Evolutionary conservation across 805 yeast species (phyloP).

Genomic region (Saccharomycopsis sp.): DNA sequence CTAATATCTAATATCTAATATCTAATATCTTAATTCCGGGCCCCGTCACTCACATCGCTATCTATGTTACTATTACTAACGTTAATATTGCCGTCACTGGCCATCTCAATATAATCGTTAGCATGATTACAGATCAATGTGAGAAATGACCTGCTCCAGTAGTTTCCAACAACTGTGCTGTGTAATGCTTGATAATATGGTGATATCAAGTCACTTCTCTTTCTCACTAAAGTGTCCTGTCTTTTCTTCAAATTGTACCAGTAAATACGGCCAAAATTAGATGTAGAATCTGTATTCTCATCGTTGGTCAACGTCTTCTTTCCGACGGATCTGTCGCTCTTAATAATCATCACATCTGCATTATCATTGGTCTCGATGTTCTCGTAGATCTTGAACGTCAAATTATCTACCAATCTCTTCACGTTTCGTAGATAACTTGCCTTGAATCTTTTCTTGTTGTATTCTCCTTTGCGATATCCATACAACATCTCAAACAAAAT

Average conservation of each 20-base stretch:
- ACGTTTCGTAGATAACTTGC: slow-evolving; percentile 13
- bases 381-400: slow-evolving; percentile 20
- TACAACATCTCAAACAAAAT: slow-evolving; percentile 13
- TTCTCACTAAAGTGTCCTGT: slow-evolving; percentile 8
- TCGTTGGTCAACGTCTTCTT: not conserved
- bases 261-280: slow-evolving; percentile 29
- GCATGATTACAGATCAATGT: slow-evolving; percentile 1
- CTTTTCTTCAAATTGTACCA: slow-evolving; percentile 30
- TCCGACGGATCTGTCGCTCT: slow-evolving; percentile 15
- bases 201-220: not conserved
- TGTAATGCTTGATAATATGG: not conserved
- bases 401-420: slow-evolving; percentile 2
- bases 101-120: not conserved
- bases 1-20: too few species aligned
- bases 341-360: slow-evolving; percentile 26
- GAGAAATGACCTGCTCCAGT: not conserved
- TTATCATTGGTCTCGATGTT: slow-evolving; percentile 24
- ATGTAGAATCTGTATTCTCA: slow-evolving; percentile 25
- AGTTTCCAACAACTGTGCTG: not conserved
- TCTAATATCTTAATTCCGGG: not conserved
- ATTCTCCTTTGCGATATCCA: slow-evolving; percentile 10
- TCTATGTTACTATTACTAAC: not conserved
- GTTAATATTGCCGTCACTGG: not conserved
- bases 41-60: not conserved
- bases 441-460: slow-evolving; percentile 14